phyloP scores from a whole-genome alignment of 78 protist species.

The Dictyostelium capitatum region DNA sequence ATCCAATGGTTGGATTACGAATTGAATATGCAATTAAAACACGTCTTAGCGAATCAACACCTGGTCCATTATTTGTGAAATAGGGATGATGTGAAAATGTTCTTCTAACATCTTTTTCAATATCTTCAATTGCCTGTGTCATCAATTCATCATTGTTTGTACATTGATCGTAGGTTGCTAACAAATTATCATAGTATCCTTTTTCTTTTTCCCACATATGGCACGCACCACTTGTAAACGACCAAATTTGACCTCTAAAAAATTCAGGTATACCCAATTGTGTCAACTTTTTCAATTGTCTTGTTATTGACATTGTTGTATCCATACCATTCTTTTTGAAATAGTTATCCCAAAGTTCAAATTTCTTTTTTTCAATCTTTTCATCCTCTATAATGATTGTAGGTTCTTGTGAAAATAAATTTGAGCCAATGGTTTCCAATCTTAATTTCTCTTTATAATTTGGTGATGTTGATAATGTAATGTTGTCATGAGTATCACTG shows the following conservation, averaged over 20 bases:
- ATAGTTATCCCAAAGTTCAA: constrained; percentile 51
- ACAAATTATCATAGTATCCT: constrained; percentile 52
- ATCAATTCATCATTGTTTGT: background rate
- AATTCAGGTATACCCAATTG: constrained; percentile 59
- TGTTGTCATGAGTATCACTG: background rate
- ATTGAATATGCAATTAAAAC: constrained; percentile 70
- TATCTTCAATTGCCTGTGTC: constrained; percentile 66
- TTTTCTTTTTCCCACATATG: constrained; percentile 62
- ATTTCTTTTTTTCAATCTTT: constrained; percentile 4
- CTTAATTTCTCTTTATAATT: constrained; percentile 23
- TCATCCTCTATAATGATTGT: constrained; percentile 22
- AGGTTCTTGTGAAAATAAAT: constrained; percentile 50
- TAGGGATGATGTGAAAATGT: constrained; percentile 80
- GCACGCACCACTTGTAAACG: constrained; percentile 68
- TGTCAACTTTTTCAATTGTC: background rate
- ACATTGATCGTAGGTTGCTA: background rate
- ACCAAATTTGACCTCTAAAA: constrained; percentile 67
- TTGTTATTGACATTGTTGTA: constrained; percentile 64
- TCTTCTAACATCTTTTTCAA: constrained; percentile 82
- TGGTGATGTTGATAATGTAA: background rate
- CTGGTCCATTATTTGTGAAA: constrained; percentile 44
- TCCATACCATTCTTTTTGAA: constrained; percentile 59
- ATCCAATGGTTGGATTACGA: constrained; percentile 89
- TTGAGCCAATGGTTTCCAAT: constrained; percentile 41
- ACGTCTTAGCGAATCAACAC: constrained; percentile 57